phyloP scores from a whole-genome alignment of 768 basidiomycete species.

The Artomyces pyxidatus region DNA sequence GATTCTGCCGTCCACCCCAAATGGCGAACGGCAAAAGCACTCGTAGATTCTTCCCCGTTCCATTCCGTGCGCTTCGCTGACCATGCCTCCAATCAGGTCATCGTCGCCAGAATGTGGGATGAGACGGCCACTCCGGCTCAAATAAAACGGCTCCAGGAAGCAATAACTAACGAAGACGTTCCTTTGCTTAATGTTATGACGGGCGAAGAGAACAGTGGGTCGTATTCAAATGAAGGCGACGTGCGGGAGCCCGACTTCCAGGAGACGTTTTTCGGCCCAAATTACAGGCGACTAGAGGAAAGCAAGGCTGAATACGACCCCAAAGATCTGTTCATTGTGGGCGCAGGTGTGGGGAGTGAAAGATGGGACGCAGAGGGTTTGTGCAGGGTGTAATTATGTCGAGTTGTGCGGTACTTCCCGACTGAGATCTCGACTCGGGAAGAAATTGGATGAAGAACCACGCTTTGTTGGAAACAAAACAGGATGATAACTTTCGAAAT shows the following conservation, averaged over 20 bases:
- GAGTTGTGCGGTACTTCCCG: too few relatives aligned
- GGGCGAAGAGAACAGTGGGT: conserved; percentile 6
- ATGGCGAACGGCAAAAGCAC: conserved; percentile 31
- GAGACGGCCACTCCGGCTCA: neutral
- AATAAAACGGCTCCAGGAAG: neutral
- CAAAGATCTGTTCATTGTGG: conserved; percentile 8
- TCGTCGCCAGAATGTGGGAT: neutral
- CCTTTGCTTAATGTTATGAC: conserved; percentile 6
- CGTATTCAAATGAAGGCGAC: conserved; percentile 15
- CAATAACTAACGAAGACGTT: neutral
- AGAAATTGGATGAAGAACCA: too few relatives aligned
- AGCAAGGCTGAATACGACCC: conserved; percentile 1
- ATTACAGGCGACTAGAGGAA: neutral
- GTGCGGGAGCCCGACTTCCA: conserved; percentile 14
- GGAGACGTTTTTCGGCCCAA: conserved; percentile 5
- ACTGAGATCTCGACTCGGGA: too few relatives aligned
- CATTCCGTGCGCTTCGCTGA: neutral
- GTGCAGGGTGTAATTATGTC: neutral
- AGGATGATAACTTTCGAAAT: too few relatives aligned
- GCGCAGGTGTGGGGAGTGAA: conserved; percentile 14
- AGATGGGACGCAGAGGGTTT: conserved; percentile 6
- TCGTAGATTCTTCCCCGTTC: conserved; percentile 15
- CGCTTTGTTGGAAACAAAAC: too few relatives aligned
- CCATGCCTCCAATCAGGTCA: neutral
- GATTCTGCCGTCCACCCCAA: conserved; percentile 26